Evolutionary conservation across 2,329 filamentous ascomycete species (phyloP).

Genomic region (Cercospora nicotianae): DNA sequence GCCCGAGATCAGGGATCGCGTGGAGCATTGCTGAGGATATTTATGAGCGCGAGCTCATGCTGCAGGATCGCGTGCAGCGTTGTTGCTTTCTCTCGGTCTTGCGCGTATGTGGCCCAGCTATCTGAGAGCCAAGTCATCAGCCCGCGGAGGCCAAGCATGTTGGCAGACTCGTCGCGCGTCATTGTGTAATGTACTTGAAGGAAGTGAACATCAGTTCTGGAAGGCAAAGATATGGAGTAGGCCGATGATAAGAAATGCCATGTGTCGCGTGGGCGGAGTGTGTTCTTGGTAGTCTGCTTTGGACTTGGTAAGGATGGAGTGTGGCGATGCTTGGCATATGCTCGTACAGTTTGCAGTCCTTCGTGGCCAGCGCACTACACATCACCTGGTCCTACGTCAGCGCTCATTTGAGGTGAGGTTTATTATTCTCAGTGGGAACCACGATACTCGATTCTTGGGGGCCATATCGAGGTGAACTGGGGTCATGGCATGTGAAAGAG

Average conservation of each 20-base stretch:
- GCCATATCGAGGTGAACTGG: not conserved
- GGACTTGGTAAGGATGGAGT: not conserved
- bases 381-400: not conserved
- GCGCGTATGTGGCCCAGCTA: not conserved
- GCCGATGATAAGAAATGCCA: not conserved
- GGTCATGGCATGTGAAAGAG: not conserved
- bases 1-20: not conserved
- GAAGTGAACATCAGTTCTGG: not conserved
- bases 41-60: not conserved
- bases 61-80: not conserved
- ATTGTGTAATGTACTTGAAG: slow-evolving; percentile 1
- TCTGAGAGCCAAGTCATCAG: not conserved
- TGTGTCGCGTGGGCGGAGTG: not conserved
- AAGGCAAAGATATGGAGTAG: not conserved
- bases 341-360: not conserved
- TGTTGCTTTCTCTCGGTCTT: not conserved
- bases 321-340: slow-evolving; percentile 1
- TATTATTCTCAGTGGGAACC: not conserved
- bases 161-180: slow-evolving; percentile 11
- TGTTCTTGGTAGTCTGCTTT: not conserved
- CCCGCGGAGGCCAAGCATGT: slow-evolving; percentile 12
- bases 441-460: not conserved
- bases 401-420: not conserved
- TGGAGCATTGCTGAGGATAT: not conserved
- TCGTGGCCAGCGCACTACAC: not conserved